Evolutionary conservation across 1,284 basidiomycete genomes (phyloP).

Genomic region (Meira nashicola): DNA sequence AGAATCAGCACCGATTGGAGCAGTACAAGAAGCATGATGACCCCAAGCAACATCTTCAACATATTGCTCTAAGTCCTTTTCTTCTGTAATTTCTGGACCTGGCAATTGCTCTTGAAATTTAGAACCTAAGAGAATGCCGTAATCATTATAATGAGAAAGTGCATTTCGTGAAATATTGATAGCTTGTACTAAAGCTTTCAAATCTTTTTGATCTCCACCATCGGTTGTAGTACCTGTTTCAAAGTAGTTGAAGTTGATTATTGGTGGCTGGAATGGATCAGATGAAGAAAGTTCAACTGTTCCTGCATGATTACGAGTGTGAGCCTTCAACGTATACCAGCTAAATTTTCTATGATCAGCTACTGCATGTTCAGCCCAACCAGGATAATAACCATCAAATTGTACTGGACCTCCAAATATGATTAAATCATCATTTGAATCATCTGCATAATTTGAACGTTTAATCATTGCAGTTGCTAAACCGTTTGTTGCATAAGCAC

Average conservation of each 20-base stretch:
- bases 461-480: not conserved
- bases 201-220: not conserved
- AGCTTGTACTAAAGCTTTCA: not conserved
- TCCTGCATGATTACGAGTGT: constrained; percentile 1
- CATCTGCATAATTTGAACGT: not conserved
- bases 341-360: not conserved
- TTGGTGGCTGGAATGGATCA: constrained; percentile 2
- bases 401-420: not conserved
- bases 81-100: not conserved
- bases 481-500: constrained; percentile 1
- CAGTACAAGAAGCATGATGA: constrained; percentile 58
- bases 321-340: constrained; percentile 1
- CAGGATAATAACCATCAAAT: constrained; percentile 1
- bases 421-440: not conserved
- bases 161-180: constrained; percentile 2
- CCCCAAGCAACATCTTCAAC: no score
- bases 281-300: not conserved
- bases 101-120: not conserved
- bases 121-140: not conserved
- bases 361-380: constrained; percentile 1
- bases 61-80: not conserved
- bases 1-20: constrained; percentile 35
- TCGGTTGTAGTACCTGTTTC: not conserved
- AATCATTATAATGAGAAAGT: not conserved
- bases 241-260: constrained; percentile 9